Evolutionary conservation across 2,329 filamentous ascomycete species (phyloP).

Genomic region (Rhexocercosporidium sp.): DNA sequence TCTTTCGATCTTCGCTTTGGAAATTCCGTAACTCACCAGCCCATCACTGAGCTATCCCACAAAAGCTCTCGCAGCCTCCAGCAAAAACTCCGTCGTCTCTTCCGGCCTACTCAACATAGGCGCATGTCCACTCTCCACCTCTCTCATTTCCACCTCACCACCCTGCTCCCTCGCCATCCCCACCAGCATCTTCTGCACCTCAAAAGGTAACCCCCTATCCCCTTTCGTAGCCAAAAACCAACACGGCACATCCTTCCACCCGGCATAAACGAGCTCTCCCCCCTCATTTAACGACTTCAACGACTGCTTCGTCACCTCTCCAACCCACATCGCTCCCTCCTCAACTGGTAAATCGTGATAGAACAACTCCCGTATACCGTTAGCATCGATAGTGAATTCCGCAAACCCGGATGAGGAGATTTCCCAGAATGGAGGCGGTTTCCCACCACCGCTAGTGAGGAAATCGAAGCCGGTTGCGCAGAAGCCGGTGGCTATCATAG

Average conservation of each 20-base stretch:
- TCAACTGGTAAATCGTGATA: conserved; percentile 51
- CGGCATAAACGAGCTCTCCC: conserved; percentile 39
- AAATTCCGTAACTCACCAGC: background rate
- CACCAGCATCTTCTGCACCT: conserved; percentile 45
- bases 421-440: conserved; percentile 46
- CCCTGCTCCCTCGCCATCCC: conserved; percentile 46
- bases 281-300: conserved; percentile 49
- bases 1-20: background rate
- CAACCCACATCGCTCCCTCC: conserved; percentile 48
- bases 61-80: conserved; percentile 45
- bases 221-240: conserved; percentile 48
- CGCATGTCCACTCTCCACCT: conserved; percentile 49
- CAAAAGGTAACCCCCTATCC: conserved; percentile 46
- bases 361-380: conserved; percentile 45
- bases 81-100: conserved; percentile 44
- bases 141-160: conserved; percentile 42
- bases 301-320: conserved; percentile 46
- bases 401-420: conserved; percentile 35
- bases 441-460: conserved; percentile 45
- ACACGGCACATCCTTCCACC: conserved; percentile 38
- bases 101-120: conserved; percentile 50
- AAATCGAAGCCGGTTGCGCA: conserved; percentile 43
- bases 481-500: conserved; percentile 48
- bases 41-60: background rate
- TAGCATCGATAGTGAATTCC: conserved; percentile 46